Base-by-base conservation (phyloP, 495 filamentous ascomycete genomes). In the Neurospora sp. region DNA sequence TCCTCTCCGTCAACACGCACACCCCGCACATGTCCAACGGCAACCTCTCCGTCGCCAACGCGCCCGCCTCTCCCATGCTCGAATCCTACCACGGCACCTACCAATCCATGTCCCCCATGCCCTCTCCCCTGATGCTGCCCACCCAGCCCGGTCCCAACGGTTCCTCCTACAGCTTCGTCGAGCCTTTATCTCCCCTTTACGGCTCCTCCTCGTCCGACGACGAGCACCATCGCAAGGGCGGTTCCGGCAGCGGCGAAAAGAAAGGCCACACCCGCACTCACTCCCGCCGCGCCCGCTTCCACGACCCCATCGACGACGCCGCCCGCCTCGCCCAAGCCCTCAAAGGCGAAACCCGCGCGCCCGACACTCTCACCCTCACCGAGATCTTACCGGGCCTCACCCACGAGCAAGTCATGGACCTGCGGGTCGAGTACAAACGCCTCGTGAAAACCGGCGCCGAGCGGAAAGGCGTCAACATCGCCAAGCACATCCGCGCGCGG, bases 71-170 rank as follows among this genome's bases (percentile, higher is more conserved):
- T 72, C 96, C 96, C 0, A 84, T 98, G 20, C 87, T 97, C 14
- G 96, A 98, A 81, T 91, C 96, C 1, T 99, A 99, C 82, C 90
- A 90, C 72, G 96, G 96, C 8, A 97, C 94, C 1, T 99, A 96
- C 78, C 96, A 99, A 81, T 92, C 92, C 70, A 93, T 98, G 75
- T 97, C 94, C 2, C 95, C 96, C 2, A 96, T 97, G 93, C 94
- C 94, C 0, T 94, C 92, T 1, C 92, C 95, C 0, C 83, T 87
- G 41, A 80, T 88, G 38, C 81, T 86, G 1, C 80, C 86, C 31
- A 79, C 70, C 76, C 81, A 73, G 73, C 78, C 76, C 35, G 74
- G 77, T 44, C 77, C 73, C 68, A 44, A 74, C 59, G n/a, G 69
- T 81, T 10, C 45, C 53, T 8, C 53, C 12, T 61, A 61, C 53